Base-by-base conservation (phyloP, 768 basidiomycete genomes). In the Boletus rubropictus region DNA sequence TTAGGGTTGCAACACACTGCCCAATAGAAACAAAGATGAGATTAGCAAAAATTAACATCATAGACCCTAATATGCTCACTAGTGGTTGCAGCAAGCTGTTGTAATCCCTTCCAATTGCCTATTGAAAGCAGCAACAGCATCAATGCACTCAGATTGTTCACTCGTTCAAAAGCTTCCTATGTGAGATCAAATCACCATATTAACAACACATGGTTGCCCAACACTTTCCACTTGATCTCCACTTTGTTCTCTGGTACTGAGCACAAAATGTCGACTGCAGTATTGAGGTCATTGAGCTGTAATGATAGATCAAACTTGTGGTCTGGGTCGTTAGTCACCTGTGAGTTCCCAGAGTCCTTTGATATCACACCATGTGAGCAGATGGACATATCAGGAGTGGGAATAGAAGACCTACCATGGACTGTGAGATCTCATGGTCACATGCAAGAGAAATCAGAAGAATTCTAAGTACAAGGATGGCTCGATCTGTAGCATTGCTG, bases 141-240 rank as follows among this genome's bases (percentile, higher is more conserved):
- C 55, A 97, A 67, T 7, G 93, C 89, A n/a, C 83, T 80, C 46
- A 94, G 68, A 67, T 99, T 96, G n/a, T 76, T 77, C 0, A 90
- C 92, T 52, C 82, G 84, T 55, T 86, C 83, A 63, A 87, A 99
- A 54, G 88, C 83, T 64, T 95, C 91, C 44, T 81, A 75, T 0
- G 96, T 95, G 33, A 98, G 78, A 59, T 93, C 90, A 55, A 98
- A 93, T 43, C 90, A 78, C 96, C 96, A 98, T 2, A 88, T 84
- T 0, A 81, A 73, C 44, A 99, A 69, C 3, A 94, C 94, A n/a
- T 92, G 86, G 65, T 99, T 96, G 1, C 95, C 95, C 18, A 98
- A 77, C 1, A 87, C 76, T 56, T 93, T 91, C 94, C 94, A 97
- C 62, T 97, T 97, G 33, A 75, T 63, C 59, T 89, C 87, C 0